A percentile compares a stretch with the other conserved stretches of the same genome.
Evolutionary conservation across 352 stramenopile genomes (phyloP).

Genomic region (Phytophthora pistaciae): DNA sequence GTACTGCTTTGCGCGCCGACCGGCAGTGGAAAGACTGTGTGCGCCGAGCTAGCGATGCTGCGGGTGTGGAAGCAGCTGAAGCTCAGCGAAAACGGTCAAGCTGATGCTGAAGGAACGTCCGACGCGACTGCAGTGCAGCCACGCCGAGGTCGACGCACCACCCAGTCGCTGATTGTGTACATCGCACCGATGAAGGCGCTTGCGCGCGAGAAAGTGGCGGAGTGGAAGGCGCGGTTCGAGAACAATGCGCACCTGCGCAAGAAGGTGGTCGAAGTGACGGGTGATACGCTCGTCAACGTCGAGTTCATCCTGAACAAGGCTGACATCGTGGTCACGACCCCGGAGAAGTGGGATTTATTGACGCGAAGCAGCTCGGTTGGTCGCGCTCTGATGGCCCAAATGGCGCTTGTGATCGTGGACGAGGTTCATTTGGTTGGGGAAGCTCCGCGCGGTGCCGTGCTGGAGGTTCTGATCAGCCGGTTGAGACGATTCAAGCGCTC

Average conservation of each 20-base stretch:
- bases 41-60: constrained; percentile 98
- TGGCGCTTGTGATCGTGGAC: constrained; percentile 95
- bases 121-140: neutral
- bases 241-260: constrained; percentile 82
- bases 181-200: constrained; percentile 98
- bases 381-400: constrained; percentile 71
- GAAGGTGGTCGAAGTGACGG: constrained; percentile 97
- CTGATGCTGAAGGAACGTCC: neutral
- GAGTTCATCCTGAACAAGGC: constrained; percentile 90
- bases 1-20: constrained; percentile 98
- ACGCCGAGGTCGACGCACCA: constrained; percentile 8
- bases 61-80: constrained; percentile 89
- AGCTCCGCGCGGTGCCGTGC: constrained; percentile 92
- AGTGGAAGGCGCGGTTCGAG: constrained; percentile 97
- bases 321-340: constrained; percentile 98
- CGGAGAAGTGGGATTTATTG: constrained; percentile 98
- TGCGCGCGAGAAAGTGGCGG: constrained; percentile 95
- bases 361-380: constrained; percentile 91
- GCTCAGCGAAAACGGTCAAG: constrained; percentile 1
- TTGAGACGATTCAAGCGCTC: constrained; percentile 79
- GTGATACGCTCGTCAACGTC: constrained; percentile 96
- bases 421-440: constrained; percentile 98
- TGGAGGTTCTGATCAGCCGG: constrained; percentile 93
- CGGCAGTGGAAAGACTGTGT: constrained; percentile 97
- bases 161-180: constrained; percentile 93